Percentiles rank a stretch among this genome's conserved stretches.
Evolutionary conservation across 768 basidiomycete species (phyloP).

Genomic region (Neoboletus subvelutipes): DNA sequence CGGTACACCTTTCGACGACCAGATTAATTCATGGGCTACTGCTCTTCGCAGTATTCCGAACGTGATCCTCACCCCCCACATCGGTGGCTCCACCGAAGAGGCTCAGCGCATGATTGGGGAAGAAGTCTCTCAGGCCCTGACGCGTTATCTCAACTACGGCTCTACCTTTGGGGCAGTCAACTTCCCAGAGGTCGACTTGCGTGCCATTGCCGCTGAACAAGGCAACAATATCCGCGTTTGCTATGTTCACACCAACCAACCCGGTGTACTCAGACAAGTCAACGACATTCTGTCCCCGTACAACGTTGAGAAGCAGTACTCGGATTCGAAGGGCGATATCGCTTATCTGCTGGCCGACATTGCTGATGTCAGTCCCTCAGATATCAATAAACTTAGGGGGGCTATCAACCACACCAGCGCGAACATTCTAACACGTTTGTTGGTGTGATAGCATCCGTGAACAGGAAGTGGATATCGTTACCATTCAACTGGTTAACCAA

Average conservation of each 20-base stretch:
- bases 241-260: conserved; percentile 93
- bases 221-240: conserved; percentile 83
- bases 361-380: conserved; percentile 78
- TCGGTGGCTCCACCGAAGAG: conserved; percentile 98
- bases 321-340: conserved; percentile 92
- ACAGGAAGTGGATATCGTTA: conserved; percentile 4
- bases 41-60: conserved; percentile 77
- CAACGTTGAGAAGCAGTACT: conserved; percentile 99
- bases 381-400: conserved; percentile 76
- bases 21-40: conserved; percentile 82
- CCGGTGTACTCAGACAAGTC: conserved; percentile 91
- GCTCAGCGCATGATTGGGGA: conserved; percentile 97
- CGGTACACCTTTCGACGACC: conserved; percentile 85
- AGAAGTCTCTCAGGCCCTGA: conserved; percentile 83
- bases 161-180: conserved; percentile 93
- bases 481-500: conserved; percentile 54
- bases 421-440: conserved; percentile 87
- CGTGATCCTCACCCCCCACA: conserved; percentile 96
- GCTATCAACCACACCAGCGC: conserved; percentile 75
- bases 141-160: conserved; percentile 90
- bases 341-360: conserved; percentile 99
- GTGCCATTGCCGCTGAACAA: conserved; percentile 85
- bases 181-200: conserved; percentile 97
- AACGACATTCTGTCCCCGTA: conserved; percentile 93
- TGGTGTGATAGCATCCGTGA: conserved; percentile 47